Base-by-base conservation (phyloP, 768 basidiomycete genomes). In the Mycena alexandri region DNA sequence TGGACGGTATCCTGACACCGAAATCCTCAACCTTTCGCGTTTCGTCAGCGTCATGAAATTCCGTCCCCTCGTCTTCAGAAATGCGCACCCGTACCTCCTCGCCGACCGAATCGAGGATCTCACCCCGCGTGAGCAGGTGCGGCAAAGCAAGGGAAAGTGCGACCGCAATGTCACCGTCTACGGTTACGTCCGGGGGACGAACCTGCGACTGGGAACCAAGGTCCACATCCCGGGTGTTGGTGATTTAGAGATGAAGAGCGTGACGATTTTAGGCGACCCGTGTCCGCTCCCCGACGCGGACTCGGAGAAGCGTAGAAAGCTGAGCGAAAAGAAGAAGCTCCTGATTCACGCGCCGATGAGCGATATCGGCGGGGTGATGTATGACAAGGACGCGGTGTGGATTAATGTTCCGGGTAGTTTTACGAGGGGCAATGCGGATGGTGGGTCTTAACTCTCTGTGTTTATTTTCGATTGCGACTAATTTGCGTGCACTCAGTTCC, bases 41-140 rank as follows among this genome's bases (percentile, higher is more conserved):
- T 99, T 99, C 85, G 93, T 99, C 73, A 90, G 90, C 47, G 95
- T 99, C 71, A 98, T 99, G 92, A 99, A 99, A 79, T 99, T 99
- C 83, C 92, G 98, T 36, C 98, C 98, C 1, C 89, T 99, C 63
- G 85, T 98, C 44, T 99, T 99, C 84, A 88, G 97, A 58, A 99
- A 99, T 76, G 83, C 89, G 36, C 98, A 99, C 77, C 93, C 97
- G 2, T 99, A 98, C 81, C 85, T 99, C 51, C 89, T 99, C 38
- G 95, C 91, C 14, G 98, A 99, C 79, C 92, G 98, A 38, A 81
- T 99, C 2, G 96, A 99, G 74, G 98, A 99, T 74, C 87, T 98
- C 46, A 99, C 98, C 0, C 87, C 96, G 0, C 88, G 95, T 25
- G 96, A 99, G 76, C 81, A 85, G 48, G 81, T 98, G 22, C 88